Percentiles rank a stretch among this genome's conserved stretches.
Conservation (phyloP, 768 basidiomycete genomes). For the Russula earlei region DNA sequence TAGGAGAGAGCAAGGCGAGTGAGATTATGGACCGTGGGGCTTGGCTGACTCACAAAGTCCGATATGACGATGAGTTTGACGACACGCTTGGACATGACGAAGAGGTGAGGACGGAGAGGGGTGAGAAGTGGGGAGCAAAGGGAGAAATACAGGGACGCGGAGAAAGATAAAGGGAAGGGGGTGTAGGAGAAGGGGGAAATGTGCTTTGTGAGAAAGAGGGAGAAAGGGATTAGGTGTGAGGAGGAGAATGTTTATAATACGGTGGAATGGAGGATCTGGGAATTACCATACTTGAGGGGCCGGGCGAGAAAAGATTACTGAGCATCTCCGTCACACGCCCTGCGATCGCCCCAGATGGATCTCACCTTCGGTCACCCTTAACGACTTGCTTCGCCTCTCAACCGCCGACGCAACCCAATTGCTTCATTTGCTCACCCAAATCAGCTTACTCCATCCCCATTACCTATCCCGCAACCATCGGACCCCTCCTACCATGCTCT, state of each 20-base stretch:
- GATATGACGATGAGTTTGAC: constrained; percentile 24
- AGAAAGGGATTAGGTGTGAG: not conserved
- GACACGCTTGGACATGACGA: constrained; percentile 14
- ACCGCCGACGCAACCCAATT: not conserved
- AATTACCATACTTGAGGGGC: constrained; percentile 13
- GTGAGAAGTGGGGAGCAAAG: not conserved
- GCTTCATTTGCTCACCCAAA: not conserved
- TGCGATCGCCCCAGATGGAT: constrained; percentile 9
- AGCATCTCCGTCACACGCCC: constrained; percentile 17
- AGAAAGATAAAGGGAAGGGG: not conserved
- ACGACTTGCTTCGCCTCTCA: not conserved
- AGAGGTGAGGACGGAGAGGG: not conserved
- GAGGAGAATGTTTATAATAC: constrained; percentile 19
- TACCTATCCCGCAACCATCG: not conserved
- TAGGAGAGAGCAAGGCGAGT: constrained; percentile 2
- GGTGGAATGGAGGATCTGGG: constrained; percentile 2
- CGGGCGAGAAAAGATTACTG: constrained; percentile 16
- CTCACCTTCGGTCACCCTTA: not conserved
- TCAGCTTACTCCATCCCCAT: not conserved
- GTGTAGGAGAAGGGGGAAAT: not conserved
- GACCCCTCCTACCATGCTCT: no score
- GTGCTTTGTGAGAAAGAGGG: constrained; percentile 11
- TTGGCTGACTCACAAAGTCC: constrained; percentile 27
- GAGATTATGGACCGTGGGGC: not conserved
- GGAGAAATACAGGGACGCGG: not conserved